Evolutionary conservation across 163 green algal genomes (phyloP), one percentile per base, ranked within the genome.

Genomic region (Scenedesmus sp.): DNA sequence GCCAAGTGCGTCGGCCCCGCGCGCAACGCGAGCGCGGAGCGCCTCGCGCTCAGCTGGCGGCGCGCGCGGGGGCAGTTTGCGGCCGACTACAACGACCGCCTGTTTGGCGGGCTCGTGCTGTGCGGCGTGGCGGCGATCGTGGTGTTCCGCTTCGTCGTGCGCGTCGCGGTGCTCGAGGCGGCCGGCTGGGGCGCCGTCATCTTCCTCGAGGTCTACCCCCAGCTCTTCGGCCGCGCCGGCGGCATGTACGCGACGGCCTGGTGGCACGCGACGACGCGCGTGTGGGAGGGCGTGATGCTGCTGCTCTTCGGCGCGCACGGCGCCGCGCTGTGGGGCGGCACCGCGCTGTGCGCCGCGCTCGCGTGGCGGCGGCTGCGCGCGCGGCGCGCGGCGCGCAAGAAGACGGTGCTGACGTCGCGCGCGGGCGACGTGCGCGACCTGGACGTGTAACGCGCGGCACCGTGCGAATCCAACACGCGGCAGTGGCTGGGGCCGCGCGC

Each of bases 71-170:
- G 0, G 82, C 80, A 51, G 39, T 98, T 97, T 75, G 78, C 76
- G 13, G 85, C 85, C n/a, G 92, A 94, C 70, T 98, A 97, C 92
- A 98, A 98, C 82, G 87, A 95, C 80, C 86, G 90, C 56, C 66
- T 98, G 34, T 94, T 93, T 82, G 93, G 85, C 24, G 92, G 89
- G 6, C 84, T 96, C 58, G 69, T 94, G 7, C 56, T 91, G 60
- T 28, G 84, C 14, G 83, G 84, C 3, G 82, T 98, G 47, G 87
- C 80, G 10, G 82, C 81, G 14, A 91, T 95, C 33, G 65, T 96
- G 7, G 26, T 93, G 9, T 96, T 92, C 77, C 28, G 74, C 4
- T 83, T 83, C 31, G 47, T 95, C 5, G 39, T 96, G 24, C 82
- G 75, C 26, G 56, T 86, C 57, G 76, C 75, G 47, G 57, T 96